Evolutionary conservation across 352 stramenopile genomes (phyloP), one percentile per base, ranked within the genome.

Genomic region (Phytophthora sojae): DNA sequence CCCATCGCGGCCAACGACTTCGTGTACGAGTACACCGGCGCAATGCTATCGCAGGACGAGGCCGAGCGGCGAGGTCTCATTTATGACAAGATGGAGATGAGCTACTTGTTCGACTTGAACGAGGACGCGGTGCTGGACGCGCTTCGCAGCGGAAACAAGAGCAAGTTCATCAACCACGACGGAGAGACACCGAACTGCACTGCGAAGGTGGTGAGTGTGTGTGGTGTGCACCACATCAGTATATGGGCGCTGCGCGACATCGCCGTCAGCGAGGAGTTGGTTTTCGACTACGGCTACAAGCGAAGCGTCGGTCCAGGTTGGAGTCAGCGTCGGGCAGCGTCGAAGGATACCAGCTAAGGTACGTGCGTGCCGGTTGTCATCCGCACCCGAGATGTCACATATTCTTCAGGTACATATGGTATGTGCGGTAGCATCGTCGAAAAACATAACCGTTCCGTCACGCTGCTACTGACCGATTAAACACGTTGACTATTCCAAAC

Each of bases 91-190:
- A 68, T 83, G 42, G 86, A 90, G 56, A 87, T 81, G 68, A 89
- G 78, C 19, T 98, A 97, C 62, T 61, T 98, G 21, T 99, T 99
- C 68, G 92, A 98, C 74, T 61, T 98, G 52, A 96, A 94, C 55
- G 86, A 90, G 12, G 93, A 98, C 32, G 83, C 79, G 19, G 85
- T 93, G 32, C 69, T 98, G 26, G 95, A 98, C 68, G 92, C 94
- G 0, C 80, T 92, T 26, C 85, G 89, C 29, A 90, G 89, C 30
- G 94, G 96, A 23, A 98, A 98, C 81, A 98, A 98, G 26, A 30
- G 26, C 26, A 71, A 92, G 83, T 98, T 96, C 64, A 85, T 89
- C 12, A 96, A 97, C 71, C 92, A 98, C 65, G 63, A 69, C 0
- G 59, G 63, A 14, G 77, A 83, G 1, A 64, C 74, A 0, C 83